Conservation (phyloP, 2,329 filamentous ascomycete genomes). For the Chaetomiaceae sp. region DNA sequence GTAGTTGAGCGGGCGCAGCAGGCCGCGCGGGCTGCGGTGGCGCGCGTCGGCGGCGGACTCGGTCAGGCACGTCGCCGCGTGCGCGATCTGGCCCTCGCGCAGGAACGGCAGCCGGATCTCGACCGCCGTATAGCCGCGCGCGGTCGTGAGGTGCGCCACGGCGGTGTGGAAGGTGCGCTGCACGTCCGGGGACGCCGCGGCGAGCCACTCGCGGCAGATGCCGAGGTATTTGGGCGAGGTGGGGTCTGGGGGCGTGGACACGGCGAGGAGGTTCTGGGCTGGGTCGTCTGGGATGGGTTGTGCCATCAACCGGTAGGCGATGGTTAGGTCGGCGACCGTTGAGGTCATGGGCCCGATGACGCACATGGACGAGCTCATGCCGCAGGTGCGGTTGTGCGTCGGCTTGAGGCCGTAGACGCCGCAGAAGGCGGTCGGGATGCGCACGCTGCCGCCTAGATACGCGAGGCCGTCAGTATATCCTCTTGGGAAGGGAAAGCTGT, state of each 20-base stretch:
- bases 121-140: slow-evolving; percentile 43
- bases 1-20: slow-evolving; percentile 51
- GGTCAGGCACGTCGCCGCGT: slow-evolving; percentile 68
- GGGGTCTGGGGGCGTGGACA: slow-evolving; percentile 42
- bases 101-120: slow-evolving; percentile 62
- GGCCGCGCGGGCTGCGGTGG: slow-evolving; percentile 37
- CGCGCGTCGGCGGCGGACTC: slow-evolving; percentile 55
- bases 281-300: slow-evolving; percentile 60
- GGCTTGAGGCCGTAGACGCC: slow-evolving; percentile 78
- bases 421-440: slow-evolving; percentile 69
- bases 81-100: slow-evolving; percentile 67
- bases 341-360: slow-evolving; percentile 71
- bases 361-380: slow-evolving; percentile 47
- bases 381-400: slow-evolving; percentile 62
- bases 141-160: slow-evolving; percentile 50
- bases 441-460: slow-evolving; percentile 55
- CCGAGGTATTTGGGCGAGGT: slow-evolving; percentile 59
- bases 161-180: slow-evolving; percentile 54
- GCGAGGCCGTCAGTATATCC: neutral
- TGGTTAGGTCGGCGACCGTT: slow-evolving; percentile 69
- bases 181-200: slow-evolving; percentile 60
- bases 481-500: neutral
- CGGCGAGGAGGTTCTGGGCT: slow-evolving; percentile 56
- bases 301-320: slow-evolving; percentile 77
- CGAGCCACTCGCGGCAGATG: slow-evolving; percentile 62